Evolutionary conservation across 495 filamentous ascomycete genomes (phyloP).

Genomic region (Penicillium chermesinum): DNA sequence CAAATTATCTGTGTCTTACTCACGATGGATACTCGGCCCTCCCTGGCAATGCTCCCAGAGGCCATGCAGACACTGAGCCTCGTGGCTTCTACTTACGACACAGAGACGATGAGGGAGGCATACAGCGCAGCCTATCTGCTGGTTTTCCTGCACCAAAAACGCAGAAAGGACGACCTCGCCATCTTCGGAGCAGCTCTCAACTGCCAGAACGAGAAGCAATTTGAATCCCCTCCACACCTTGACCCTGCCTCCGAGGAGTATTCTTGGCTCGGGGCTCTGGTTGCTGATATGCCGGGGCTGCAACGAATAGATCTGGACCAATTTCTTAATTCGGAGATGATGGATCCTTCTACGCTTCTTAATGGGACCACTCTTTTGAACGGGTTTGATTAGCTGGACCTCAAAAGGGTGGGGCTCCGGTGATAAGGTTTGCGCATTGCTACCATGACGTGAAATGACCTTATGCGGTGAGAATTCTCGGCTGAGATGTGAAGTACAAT

Average conservation of each 20-base stretch:
- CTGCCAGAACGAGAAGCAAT: conserved; percentile 1
- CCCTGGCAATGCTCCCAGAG: conserved; percentile 37
- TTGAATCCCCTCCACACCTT: conserved; percentile 10
- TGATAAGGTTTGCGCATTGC: no score
- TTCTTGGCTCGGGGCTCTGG: conserved; percentile 32
- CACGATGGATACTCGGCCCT: conserved; percentile 41
- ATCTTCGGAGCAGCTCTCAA: conserved; percentile 19
- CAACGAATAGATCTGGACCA: conserved; percentile 33
- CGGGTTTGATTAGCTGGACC: not conserved
- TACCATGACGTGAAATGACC: no score
- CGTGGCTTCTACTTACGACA: conserved; percentile 38
- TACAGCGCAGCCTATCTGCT: conserved; percentile 41
- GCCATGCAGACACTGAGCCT: conserved; percentile 43
- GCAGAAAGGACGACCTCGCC: conserved; percentile 27
- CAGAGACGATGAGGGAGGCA: conserved; percentile 42
- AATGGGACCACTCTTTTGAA: not conserved
- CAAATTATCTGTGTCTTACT: conserved; percentile 48
- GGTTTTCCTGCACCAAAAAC: conserved; percentile 32
- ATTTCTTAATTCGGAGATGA: conserved; percentile 29
- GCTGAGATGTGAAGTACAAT: not conserved
- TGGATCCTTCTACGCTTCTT: conserved; percentile 12
- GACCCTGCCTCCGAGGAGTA: conserved; percentile 24
- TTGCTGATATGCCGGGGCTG: conserved; percentile 36
- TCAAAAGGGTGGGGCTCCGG: no score
- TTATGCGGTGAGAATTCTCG: no score